Evolutionary conservation across 495 filamentous ascomycete species (phyloP).

Genomic region (Xylaria flabelliformis): DNA sequence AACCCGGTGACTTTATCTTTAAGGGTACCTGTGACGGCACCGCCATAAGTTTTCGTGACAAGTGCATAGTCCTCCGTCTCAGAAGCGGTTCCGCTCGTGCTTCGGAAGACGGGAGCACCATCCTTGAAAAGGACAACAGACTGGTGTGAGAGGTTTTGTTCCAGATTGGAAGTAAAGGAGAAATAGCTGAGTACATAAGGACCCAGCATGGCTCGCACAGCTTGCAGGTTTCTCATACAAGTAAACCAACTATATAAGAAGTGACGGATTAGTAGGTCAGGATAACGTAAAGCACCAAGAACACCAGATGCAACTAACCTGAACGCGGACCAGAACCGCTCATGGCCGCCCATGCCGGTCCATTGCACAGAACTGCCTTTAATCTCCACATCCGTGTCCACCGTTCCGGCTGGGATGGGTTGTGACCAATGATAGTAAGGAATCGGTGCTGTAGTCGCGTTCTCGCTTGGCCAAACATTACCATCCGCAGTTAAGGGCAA

Average conservation of each 20-base stretch:
- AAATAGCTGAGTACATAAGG: neutral
- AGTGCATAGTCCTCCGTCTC: neutral
- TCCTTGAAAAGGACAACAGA: neutral
- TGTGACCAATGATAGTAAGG: conserved; percentile 30
- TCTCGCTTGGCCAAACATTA: conserved; percentile 28
- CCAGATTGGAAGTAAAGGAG: neutral
- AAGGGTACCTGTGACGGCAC: neutral
- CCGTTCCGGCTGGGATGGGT: conserved; percentile 29
- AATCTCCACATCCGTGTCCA: conserved; percentile 18
- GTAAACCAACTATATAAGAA: neutral
- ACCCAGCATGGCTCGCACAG: neutral
- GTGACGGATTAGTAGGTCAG: neutral
- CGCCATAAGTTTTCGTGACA: neutral
- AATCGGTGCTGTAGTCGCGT: conserved; percentile 16
- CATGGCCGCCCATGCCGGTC: neutral
- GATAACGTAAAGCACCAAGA: neutral
- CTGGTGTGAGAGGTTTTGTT: neutral
- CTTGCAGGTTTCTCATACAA: neutral
- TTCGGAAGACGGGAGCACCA: neutral
- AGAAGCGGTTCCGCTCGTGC: neutral
- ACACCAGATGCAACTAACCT: neutral
- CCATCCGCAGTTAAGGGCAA: neutral
- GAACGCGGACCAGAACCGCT: neutral
- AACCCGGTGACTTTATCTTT: neutral
- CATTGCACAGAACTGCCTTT: conserved; percentile 1